Evolutionary conservation across 2,329 filamentous ascomycete species (phyloP), one percentile per base, ranked within the genome.

Genomic region (Pseudovirgaria hyperparasitica): DNA sequence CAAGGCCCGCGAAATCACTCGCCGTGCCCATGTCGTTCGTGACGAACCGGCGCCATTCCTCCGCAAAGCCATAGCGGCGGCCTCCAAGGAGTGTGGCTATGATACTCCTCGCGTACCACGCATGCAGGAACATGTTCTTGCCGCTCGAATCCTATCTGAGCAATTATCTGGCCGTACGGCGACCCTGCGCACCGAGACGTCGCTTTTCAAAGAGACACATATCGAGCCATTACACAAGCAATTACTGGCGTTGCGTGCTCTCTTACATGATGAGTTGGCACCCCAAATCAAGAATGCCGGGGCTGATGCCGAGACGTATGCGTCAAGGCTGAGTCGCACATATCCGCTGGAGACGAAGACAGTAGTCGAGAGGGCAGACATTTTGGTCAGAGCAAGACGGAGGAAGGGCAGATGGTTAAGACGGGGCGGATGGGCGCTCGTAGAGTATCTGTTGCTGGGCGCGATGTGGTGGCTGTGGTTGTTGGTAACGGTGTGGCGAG

Each of bases 381-480:
- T 53, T 22, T 66, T 75, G 33, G 67, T 90, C 32, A 71, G 79
- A 44, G 76, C 82, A 62, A 65, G 85, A 27, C 65, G 81, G 32
- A 66, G 79, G 32, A 65, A 84, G 27, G 65, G 90, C 45, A 65
- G 82, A 29, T 85, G 82, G 73, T 54, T 85, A 14, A 65, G 82
- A 20, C 65, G 81, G 9, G 72, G 74, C 1, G 76, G 82, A 9
- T 96, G 85, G 69, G 72, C 85, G 29, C 56, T 77, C 12, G 70
- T 94, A 10, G 87, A 96, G 60, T 94, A 85, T 84, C 60, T 73
- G 26, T 66, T 96, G 11, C 73, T 96, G 20, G 81, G 80, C 4
- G 70, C 92, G 40, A 82, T 96, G 75, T 94, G 90, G 85, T 84
- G 79, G 54, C 76, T 92, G 10, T 96, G 87, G 85, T 72, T 92